Evolutionary conservation across 345 rosid species (phyloP).

Genomic region (Theobroma cacao): DNA sequence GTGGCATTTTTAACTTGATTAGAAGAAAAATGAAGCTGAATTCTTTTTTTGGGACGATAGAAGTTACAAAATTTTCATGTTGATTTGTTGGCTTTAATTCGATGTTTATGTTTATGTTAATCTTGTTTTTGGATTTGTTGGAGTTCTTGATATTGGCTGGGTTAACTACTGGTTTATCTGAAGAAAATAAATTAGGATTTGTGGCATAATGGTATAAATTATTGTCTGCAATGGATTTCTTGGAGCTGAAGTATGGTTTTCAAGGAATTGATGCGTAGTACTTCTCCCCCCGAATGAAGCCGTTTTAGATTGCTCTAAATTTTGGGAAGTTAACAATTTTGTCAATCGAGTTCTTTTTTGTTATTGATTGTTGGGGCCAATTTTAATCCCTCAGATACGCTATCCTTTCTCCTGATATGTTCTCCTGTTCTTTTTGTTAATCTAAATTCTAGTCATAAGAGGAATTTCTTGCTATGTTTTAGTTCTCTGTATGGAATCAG

Average conservation of each 20-base stretch:
- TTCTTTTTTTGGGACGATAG: not conserved
- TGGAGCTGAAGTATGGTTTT: not conserved
- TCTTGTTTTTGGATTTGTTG: too few species aligned
- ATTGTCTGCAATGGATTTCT: not conserved
- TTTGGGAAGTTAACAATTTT: not conserved
- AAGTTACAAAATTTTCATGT: not conserved
- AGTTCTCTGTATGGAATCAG: not conserved
- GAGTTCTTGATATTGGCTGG: not conserved
- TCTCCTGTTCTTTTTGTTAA: not conserved
- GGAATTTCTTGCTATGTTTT: not conserved
- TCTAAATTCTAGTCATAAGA: not conserved
- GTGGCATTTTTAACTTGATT: not conserved
- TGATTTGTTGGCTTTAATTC: not conserved
- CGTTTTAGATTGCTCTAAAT: not conserved
- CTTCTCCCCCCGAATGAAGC: not conserved
- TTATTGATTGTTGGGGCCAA: not conserved
- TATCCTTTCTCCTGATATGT: not conserved
- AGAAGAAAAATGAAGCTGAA: not conserved
- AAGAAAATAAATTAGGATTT: not conserved
- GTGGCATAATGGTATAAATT: not conserved
- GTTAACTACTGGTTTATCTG: not conserved
- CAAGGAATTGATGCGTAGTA: not conserved
- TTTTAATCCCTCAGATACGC: not conserved
- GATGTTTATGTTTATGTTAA: too few species aligned
- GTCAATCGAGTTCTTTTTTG: not conserved